Base-by-base conservation (phyloP, 75 land plant genomes). In the Pinus albicaulis region DNA sequence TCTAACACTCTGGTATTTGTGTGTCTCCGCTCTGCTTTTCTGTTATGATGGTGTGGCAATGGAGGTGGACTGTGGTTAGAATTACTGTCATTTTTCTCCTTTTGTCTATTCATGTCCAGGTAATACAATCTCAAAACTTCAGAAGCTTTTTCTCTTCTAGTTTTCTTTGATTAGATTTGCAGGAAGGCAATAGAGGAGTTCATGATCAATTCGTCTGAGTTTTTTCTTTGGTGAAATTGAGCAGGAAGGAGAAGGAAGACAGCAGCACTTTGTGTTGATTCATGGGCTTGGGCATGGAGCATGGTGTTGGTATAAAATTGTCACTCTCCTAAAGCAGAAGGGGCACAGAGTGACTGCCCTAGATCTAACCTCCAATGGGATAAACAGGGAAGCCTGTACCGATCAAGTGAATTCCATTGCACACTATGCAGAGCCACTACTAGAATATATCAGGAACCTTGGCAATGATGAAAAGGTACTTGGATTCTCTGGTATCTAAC, bases 241-340 rank as follows among this genome's bases (percentile, higher is more conserved):
- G 5, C 68, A 72, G 59, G 59, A 41, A 24, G 74, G 28, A 12
- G 38, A 41, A 24, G 55, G 36, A 24, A 13, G 22, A 12, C 68
- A 57, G 24, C 72, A 31, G 76, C 85, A 83, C 31, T 84, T 84
- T 26, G 86, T 84, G 80, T 62, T 84, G 61, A 72, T 84, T 19
- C 86, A 84, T 63, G 85, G 86, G 55, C 59, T 56, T 7, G 76
- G 85, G 3, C 86, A 84, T 71, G 85, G 86, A 57, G 86, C 86
- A 4, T 82, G 86, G 86, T 61, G 76, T 72, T 84, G 86, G 85
- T 84, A 73, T 58, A 77, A 84, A 75, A 38, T 77, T 12, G 85
- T 60, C 14, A 57, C 78, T 28, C 59, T 77, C 3, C 85, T 84
- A 24, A 85, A 75, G 71, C 34, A 36, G 24, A 25, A 63, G 36